These are phyloP conservation scores for Nannochloropsis gaditana DNA, from an alignment of 108 stramenopile species.

Conservation along the genomic window DNA sequence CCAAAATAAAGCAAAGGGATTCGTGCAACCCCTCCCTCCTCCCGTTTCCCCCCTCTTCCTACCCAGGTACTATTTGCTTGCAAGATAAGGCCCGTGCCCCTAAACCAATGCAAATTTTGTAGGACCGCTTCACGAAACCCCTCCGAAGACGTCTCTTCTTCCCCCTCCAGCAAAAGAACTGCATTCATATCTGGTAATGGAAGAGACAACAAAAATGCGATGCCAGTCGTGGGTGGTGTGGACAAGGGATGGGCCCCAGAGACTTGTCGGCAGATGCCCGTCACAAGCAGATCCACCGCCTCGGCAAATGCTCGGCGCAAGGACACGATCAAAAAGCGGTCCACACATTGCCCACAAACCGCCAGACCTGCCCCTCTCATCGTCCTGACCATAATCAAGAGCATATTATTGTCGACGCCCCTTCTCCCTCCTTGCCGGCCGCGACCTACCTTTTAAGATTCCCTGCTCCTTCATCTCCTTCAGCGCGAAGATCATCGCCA, in stretches of 20 bases:
- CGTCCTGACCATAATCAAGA: too few species aligned
- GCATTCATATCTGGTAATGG: neutral
- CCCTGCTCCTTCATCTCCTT: conserved; percentile 13
- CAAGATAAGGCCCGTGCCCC: neutral
- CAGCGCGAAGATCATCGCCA: conserved; percentile 36
- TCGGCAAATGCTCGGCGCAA: too few species aligned
- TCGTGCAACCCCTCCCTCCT: neutral
- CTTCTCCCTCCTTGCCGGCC: neutral
- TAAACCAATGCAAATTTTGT: conserved; percentile 22
- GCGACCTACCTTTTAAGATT: neutral
- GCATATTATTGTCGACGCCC: neutral
- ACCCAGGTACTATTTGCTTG: conserved; percentile 24
- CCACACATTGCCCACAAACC: too few species aligned
- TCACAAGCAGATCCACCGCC: too few species aligned
- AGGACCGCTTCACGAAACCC: conserved; percentile 28
- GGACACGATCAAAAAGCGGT: too few species aligned
- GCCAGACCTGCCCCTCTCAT: too few species aligned
- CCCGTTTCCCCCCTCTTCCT: neutral
- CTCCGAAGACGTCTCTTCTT: conserved; percentile 30
- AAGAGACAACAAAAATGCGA: neutral
- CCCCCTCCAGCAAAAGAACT: conserved; percentile 36
- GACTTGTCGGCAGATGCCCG: neutral
- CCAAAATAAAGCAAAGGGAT: too few species aligned
- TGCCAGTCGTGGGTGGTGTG: neutral
- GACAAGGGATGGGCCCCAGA: neutral